Evolutionary conservation across 2,329 filamentous ascomycete species (phyloP).

Genomic region (Acrodontium crateriforme): DNA sequence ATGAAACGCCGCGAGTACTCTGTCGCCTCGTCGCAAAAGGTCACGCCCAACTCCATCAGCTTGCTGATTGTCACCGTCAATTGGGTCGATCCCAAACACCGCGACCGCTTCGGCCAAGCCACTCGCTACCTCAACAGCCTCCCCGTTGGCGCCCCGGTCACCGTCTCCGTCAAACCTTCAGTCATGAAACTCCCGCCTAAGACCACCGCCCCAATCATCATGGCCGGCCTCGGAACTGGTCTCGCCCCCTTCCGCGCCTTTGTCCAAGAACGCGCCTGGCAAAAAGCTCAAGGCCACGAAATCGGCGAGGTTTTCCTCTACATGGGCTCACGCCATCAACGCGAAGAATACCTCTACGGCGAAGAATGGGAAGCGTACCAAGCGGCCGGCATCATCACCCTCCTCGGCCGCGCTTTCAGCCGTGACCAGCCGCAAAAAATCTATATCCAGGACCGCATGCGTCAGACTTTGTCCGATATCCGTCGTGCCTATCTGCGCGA

Average conservation of each 20-base stretch:
- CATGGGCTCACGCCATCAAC: slow-evolving; percentile 92
- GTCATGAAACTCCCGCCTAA: slow-evolving; percentile 95
- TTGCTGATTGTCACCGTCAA: slow-evolving; percentile 95
- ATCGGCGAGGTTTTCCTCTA: slow-evolving; percentile 90
- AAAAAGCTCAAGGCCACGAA: slow-evolving; percentile 91
- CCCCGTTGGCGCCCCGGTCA: slow-evolving; percentile 61
- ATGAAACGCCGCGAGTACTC: slow-evolving; percentile 97
- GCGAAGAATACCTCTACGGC: slow-evolving; percentile 96
- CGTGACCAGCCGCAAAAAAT: slow-evolving; percentile 97
- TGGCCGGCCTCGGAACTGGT: slow-evolving; percentile 96
- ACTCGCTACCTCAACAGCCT: slow-evolving; percentile 78
- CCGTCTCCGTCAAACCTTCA: slow-evolving; percentile 89
- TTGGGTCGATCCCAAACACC: slow-evolving; percentile 81
- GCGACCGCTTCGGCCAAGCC: slow-evolving; percentile 82
- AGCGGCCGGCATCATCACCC: slow-evolving; percentile 85
- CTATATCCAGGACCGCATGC: slow-evolving; percentile 98
- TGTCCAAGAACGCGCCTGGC: slow-evolving; percentile 93
- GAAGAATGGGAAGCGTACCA: slow-evolving; percentile 99
- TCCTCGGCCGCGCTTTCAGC: slow-evolving; percentile 86
- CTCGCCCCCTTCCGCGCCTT: slow-evolving; percentile 98
- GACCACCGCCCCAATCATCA: slow-evolving; percentile 87
- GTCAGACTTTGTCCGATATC: slow-evolving; percentile 71
- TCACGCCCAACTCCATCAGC: slow-evolving; percentile 76
- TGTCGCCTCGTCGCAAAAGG: slow-evolving; percentile 94
- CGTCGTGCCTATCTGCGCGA: slow-evolving; percentile 74